Conservation (phyloP, 2,329 filamentous ascomycete genomes). For the Chaetomiaceae sp. region DNA sequence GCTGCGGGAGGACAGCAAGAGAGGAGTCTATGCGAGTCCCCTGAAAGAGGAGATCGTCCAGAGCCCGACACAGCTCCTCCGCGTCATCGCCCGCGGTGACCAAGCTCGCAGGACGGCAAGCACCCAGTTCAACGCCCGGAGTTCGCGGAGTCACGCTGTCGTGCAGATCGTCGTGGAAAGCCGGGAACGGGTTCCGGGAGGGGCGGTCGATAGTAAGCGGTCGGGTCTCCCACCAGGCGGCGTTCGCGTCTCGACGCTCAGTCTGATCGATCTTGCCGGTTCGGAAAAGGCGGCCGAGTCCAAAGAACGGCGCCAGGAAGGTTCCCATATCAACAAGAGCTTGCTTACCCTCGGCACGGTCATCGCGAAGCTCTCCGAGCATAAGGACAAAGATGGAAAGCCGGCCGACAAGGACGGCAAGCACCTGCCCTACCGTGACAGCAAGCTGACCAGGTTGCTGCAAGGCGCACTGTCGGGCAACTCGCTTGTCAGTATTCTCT, state of each 20-base stretch:
- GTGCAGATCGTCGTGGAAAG: slow-evolving; percentile 99
- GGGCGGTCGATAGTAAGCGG: slow-evolving; percentile 54
- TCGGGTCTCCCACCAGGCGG: slow-evolving; percentile 72
- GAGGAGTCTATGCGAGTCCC: slow-evolving; percentile 92
- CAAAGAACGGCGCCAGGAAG: slow-evolving; percentile 89
- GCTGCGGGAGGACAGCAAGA: slow-evolving; percentile 88
- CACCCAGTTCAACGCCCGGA: slow-evolving; percentile 94
- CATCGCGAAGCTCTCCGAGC: slow-evolving; percentile 83
- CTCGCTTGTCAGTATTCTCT: slow-evolving; percentile 93
- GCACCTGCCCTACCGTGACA: slow-evolving; percentile 93
- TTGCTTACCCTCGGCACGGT: slow-evolving; percentile 91
- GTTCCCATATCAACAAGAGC: slow-evolving; percentile 98
- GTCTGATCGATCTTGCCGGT: slow-evolving; percentile 90
- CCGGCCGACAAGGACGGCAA: slow-evolving; percentile 74
- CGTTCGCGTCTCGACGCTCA: slow-evolving; percentile 90
- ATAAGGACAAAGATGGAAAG: slow-evolving; percentile 75
- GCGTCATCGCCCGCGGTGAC: slow-evolving; percentile 92
- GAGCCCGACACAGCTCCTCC: slow-evolving; percentile 87
- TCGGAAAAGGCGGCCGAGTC: slow-evolving; percentile 94
- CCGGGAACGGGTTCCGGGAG: slow-evolving; percentile 69
- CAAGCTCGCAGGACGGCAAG: slow-evolving; percentile 84
- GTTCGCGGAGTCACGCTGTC: slow-evolving; percentile 95
- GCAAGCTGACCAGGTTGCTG: slow-evolving; percentile 87
- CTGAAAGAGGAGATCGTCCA: slow-evolving; percentile 98
- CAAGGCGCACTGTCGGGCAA: slow-evolving; percentile 90